Percentiles rank a stretch among this genome's conserved stretches.
Evolutionary conservation across 106 monocot species (phyloP).

Genomic region (Triglochin maritima): DNA sequence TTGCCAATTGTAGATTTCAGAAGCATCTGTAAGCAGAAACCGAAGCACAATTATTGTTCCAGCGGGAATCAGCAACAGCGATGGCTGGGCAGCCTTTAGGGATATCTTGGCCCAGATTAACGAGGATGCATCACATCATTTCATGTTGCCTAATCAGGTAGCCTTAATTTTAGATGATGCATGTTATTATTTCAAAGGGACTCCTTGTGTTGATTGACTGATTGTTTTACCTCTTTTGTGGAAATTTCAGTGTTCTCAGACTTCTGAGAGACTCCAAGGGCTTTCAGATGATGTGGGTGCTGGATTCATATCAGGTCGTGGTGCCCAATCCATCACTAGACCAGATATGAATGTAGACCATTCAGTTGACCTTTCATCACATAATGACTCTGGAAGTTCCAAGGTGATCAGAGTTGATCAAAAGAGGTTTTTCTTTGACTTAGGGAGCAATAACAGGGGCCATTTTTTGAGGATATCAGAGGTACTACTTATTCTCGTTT

Average conservation of each 20-base stretch:
- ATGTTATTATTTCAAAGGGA: background rate
- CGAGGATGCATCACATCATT: slow-evolving; percentile 50
- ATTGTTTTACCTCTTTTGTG: background rate
- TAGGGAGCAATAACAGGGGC: slow-evolving; percentile 72
- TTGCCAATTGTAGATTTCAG: slow-evolving; percentile 38
- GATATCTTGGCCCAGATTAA: slow-evolving; percentile 73
- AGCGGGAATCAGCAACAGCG: slow-evolving; percentile 63
- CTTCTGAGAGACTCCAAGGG: slow-evolving; percentile 46
- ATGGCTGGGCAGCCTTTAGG: slow-evolving; percentile 79
- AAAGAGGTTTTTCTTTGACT: slow-evolving; percentile 86
- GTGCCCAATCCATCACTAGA: slow-evolving; percentile 27
- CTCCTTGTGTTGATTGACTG: background rate
- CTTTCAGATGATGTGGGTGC: slow-evolving; percentile 85
- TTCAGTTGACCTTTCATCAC: slow-evolving; percentile 33
- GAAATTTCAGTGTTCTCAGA: slow-evolving; percentile 40
- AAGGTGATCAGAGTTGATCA: slow-evolving; percentile 79
- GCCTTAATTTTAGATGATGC: background rate
- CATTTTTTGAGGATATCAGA: slow-evolving; percentile 81
- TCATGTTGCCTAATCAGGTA: slow-evolving; percentile 40
- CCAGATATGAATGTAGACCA: slow-evolving; percentile 52
- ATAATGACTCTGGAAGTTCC: slow-evolving; percentile 50
- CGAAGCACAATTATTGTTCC: slow-evolving; percentile 79
- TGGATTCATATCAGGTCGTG: slow-evolving; percentile 63
- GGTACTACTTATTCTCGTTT: slow-evolving; percentile 14
- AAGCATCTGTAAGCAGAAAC: slow-evolving; percentile 77